These are phyloP conservation scores for Fusarium zealandicum DNA, from an alignment of 2,329 filamentous ascomycete genomes.

Conservation along the genomic window DNA sequence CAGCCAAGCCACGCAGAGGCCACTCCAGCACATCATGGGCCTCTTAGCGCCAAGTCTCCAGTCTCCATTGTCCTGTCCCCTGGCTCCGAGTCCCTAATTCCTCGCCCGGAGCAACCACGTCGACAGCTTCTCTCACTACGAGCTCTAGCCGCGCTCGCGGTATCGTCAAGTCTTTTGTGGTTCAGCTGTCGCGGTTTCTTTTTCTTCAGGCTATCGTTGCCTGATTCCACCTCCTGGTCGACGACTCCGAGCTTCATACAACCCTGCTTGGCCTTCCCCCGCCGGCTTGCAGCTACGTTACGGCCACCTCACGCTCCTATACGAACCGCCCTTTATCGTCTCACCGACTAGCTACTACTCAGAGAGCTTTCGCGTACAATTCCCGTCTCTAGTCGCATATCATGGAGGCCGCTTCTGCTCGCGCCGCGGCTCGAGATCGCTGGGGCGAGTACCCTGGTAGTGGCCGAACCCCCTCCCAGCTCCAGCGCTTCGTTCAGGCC, in stretches of 20 bases:
- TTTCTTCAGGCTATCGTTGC: conserved; percentile 9
- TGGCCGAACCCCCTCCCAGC: conserved; percentile 79
- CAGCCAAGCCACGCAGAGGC: background rate
- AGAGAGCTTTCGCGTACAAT: background rate
- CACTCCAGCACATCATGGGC: conserved; percentile 7
- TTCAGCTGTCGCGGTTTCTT: background rate
- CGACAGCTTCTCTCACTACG: background rate
- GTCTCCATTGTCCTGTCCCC: conserved; percentile 1
- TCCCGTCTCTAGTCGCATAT: background rate
- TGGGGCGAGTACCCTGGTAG: conserved; percentile 76
- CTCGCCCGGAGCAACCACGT: conserved; percentile 1
- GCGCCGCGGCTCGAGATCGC: conserved; percentile 93
- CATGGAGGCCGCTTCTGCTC: conserved; percentile 95
- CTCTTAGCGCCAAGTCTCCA: conserved; percentile 9
- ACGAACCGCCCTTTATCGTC: conserved; percentile 3
- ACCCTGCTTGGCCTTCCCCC: conserved; percentile 8
- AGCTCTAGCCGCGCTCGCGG: background rate
- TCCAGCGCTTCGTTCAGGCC: conserved; percentile 95
- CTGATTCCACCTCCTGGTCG: conserved; percentile 13
- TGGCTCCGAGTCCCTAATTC: background rate
- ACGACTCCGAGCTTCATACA: conserved; percentile 14
- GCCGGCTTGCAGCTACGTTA: conserved; percentile 8
- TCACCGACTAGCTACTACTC: conserved; percentile 3
- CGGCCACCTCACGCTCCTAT: conserved; percentile 28
- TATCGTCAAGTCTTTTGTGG: background rate